Conservation (phyloP, 2,329 filamentous ascomycete species). For the Botrytis tulipae region DNA sequence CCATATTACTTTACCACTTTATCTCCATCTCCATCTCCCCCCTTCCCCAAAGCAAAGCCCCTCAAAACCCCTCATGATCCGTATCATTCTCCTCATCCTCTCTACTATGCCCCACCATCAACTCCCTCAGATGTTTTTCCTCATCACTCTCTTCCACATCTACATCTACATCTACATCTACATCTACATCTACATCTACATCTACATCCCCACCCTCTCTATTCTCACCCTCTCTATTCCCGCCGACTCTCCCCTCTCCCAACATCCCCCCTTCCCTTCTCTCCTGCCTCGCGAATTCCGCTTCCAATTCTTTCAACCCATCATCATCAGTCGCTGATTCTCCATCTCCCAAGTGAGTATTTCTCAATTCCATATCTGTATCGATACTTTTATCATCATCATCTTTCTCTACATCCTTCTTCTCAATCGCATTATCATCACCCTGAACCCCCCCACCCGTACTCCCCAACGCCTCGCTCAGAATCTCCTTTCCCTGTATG, state of each 20-base stretch:
- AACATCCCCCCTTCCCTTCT: background rate
- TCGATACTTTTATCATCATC: background rate
- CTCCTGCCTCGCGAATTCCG: constrained; percentile 8
- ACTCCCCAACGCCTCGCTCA: constrained; percentile 43
- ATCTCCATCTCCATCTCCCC: no score
- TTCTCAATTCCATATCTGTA: background rate
- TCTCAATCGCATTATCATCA: constrained; percentile 18
- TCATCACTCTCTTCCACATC: constrained; percentile 19
- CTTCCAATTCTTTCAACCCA: constrained; percentile 10
- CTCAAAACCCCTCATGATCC: constrained; percentile 16
- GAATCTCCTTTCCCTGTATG: constrained; percentile 55
- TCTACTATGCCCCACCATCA: constrained; percentile 13
- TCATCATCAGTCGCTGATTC: background rate
- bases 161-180: background rate
- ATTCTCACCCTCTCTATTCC: background rate
- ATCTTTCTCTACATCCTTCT: constrained; percentile 27
- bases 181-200: background rate
- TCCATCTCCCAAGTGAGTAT: background rate
- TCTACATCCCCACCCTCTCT: no score
- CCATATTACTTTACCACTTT: no score
- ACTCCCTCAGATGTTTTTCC: constrained; percentile 18
- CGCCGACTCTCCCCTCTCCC: background rate
- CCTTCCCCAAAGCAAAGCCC: background rate
- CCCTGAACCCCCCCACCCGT: background rate
- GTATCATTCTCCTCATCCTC: constrained; percentile 2